Percentiles rank a stretch among this genome's conserved stretches.
Conservation (phyloP, 345 rosid genomes). For the Ricinus communis region DNA sequence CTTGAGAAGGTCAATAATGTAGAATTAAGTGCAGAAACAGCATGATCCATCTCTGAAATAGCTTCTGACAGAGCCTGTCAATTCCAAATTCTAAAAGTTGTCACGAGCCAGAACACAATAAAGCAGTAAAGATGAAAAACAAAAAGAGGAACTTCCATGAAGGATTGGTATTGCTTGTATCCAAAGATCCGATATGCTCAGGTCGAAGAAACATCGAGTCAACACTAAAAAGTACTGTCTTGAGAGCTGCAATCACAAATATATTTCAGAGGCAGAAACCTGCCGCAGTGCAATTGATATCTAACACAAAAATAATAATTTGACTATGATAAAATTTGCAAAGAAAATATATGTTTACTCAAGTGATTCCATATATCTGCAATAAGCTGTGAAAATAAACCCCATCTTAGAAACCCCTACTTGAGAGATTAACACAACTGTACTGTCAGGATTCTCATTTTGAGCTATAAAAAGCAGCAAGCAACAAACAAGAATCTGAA, state of each 20-base stretch:
- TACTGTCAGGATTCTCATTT: too few relatives aligned
- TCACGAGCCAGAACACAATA: constrained; percentile 46
- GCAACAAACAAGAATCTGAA: too few relatives aligned
- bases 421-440: too few relatives aligned
- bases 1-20: constrained; percentile 35
- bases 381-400: too few relatives aligned
- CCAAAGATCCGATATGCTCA: constrained; percentile 53
- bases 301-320: neutral
- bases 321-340: too few relatives aligned
- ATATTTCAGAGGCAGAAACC: constrained; percentile 59
- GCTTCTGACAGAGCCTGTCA: constrained; percentile 29
- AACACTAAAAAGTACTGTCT: constrained; percentile 47
- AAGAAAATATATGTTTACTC: too few relatives aligned
- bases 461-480: too few relatives aligned
- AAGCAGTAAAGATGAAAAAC: constrained; percentile 58
- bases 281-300: constrained; percentile 13
- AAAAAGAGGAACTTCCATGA: constrained; percentile 68
- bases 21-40: constrained; percentile 41
- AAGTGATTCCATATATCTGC: too few relatives aligned
- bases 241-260: constrained; percentile 62
- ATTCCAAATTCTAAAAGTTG: constrained; percentile 21
- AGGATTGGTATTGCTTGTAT: constrained; percentile 44
- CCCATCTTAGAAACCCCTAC: too few relatives aligned
- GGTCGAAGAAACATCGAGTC: constrained; percentile 72
- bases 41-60: constrained; percentile 47